These are phyloP conservation scores for Xylaria sp. DNA, from an alignment of 2,329 filamentous ascomycete genomes.

Conservation along the genomic window DNA sequence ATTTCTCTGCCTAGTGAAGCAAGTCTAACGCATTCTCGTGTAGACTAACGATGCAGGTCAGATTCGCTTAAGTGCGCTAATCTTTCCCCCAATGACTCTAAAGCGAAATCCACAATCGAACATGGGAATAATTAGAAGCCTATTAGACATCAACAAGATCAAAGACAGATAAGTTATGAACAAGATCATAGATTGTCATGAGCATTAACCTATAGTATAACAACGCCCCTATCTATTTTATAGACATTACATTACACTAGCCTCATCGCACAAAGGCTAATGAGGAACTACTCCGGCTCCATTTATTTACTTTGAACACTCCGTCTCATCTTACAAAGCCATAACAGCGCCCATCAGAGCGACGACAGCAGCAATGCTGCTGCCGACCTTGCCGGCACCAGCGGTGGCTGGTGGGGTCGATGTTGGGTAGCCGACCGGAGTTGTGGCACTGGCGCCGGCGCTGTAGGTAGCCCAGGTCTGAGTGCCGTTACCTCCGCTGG, in stretches of 20 bases:
- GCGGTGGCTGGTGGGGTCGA: constrained; percentile 22
- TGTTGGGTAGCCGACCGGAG: constrained; percentile 20
- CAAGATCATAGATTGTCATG: constrained; percentile 26
- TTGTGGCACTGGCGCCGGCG: not conserved
- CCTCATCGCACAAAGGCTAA: not conserved
- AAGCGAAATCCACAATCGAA: not conserved
- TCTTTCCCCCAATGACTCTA: not conserved
- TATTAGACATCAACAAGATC: not conserved
- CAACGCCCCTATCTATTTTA: constrained; percentile 19
- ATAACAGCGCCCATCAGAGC: constrained; percentile 41
- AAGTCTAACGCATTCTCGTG: constrained; percentile 12
- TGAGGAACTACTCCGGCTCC: not conserved
- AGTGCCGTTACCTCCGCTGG: constrained; percentile 25
- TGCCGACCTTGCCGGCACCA: constrained; percentile 43
- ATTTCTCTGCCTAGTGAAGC: constrained; percentile 6
- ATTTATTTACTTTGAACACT: constrained; percentile 31
- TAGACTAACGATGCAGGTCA: constrained; percentile 17
- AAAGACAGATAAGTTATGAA: not conserved
- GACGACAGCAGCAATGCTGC: constrained; percentile 40
- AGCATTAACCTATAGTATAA: constrained; percentile 29
- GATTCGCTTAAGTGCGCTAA: not conserved
- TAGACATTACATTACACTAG: constrained; percentile 31
- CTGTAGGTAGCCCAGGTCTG: constrained; percentile 22
- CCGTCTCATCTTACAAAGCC: constrained; percentile 31
- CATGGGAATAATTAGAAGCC: not conserved